phyloP scores from a whole-genome alignment of 768 basidiomycete species.

The Kwoniella pini region DNA sequence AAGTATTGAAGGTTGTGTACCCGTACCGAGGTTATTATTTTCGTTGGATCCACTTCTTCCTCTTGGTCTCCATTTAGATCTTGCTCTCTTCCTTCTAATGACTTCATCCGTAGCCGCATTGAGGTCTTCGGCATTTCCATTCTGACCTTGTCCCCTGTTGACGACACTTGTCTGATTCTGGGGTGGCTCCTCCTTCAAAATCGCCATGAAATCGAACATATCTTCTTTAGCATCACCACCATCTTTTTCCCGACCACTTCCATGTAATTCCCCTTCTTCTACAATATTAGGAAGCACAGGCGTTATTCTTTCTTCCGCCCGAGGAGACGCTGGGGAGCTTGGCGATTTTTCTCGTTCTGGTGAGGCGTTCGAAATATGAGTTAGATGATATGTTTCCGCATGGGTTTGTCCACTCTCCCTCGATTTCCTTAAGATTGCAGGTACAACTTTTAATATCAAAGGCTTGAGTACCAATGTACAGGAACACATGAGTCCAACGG shows the following conservation, averaged over 20 bases:
- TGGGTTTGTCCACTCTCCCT: background rate
- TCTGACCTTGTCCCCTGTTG: background rate
- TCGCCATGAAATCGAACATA: slow-evolving; percentile 29
- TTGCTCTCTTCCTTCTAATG: no score
- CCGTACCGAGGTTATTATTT: background rate
- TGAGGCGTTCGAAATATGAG: background rate
- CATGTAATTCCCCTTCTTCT: background rate
- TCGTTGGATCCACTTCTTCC: no score
- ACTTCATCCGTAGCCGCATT: no score
- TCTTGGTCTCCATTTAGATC: no score
- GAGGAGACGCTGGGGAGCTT: background rate
- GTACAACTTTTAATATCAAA: slow-evolving; percentile 42
- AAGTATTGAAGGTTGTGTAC: background rate
- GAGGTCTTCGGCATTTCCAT: no score
- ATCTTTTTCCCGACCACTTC: background rate
- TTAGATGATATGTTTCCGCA: background rate
- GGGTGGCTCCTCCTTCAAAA: slow-evolving; percentile 19
- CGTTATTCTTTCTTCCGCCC: no score
- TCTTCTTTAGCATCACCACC: slow-evolving; percentile 6
- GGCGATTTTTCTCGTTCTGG: slow-evolving; percentile 6
- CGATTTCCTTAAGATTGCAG: slow-evolving; percentile 28
- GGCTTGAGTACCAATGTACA: slow-evolving; percentile 52
- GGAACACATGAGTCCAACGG: slow-evolving; percentile 47
- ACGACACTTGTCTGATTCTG: background rate
- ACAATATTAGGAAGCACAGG: background rate